Base-by-base conservation (phyloP, 257 asterid genomes). In the Petrea volubilis region DNA sequence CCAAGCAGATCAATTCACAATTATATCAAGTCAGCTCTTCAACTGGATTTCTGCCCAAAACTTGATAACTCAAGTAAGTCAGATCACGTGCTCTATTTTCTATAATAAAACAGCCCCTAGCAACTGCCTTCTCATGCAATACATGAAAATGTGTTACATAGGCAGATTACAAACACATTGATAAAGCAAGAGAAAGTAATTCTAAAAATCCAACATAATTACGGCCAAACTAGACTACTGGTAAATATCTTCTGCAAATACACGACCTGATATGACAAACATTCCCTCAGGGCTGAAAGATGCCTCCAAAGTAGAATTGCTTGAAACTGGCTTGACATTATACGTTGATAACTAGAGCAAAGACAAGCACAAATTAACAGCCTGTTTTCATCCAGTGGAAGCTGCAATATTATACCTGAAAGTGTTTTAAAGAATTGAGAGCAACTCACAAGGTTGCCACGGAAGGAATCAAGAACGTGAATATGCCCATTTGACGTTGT, bases 231-330 rank as follows among this genome's bases (percentile, higher is more conserved):
- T 55, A 55, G 51, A 75, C 18, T 41, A 58, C 9, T 18, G 13
- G 58, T 12, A 51, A 28, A 43, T 34, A 20, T 47, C 66, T 60
- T 41, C 46, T 27, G 63, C 17, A 50, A 21, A 33, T 53, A n/a
- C n/a, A n/a, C n/a, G n/a, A 93, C 98, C 98, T 90, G 98, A 92
- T 64, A 92, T 77, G 66, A 90, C 96, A 80, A 83, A 95, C 88
- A 76, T 85, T 80, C 97, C 99, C 38, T 95, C 98, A 14, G 96
- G 96, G 74, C 98, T 95, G 87, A 95, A 95, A 82, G 96, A 87
- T 5, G 99, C 97, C 83, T 95, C 98, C 88, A 95, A 71, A 50
- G 98, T 92, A 57, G 96, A 86, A 67, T 77, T 77, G 64, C 86
- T 83, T 72, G 93, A 83, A 74, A 86, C 92, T 61, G 99, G 97